Percentiles rank a stretch among this genome's conserved stretches.
phyloP scores from a whole-genome alignment of 2,329 filamentous ascomycete genomes.

The Neopestalotiopsis clavispora region DNA sequence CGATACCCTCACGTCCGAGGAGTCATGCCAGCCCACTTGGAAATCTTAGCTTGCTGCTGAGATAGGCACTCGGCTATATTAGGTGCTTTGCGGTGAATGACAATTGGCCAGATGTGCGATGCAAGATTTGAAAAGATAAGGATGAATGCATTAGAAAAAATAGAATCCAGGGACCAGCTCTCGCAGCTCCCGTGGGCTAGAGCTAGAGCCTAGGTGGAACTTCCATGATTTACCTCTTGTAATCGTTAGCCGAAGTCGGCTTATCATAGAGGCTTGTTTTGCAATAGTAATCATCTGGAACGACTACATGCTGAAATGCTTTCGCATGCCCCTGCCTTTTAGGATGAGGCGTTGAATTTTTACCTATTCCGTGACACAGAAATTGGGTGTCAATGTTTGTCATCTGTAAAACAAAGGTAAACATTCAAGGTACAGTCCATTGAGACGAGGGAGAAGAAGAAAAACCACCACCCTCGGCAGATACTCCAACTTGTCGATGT shows the following conservation, averaged over 20 bases:
- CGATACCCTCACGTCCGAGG: not conserved
- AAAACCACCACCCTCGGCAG: not conserved
- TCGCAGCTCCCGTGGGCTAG: not conserved
- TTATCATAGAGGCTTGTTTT: not conserved
- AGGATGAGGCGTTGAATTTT: not conserved
- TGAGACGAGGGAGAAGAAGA: too few species aligned
- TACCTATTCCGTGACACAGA: not conserved
- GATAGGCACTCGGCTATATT: slow-evolving; percentile 1
- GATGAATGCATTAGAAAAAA: not conserved
- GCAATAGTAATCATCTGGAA: not conserved
- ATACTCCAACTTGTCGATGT: not conserved
- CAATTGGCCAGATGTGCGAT: not conserved
- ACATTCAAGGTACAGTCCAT: too few species aligned
- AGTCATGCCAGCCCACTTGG: not conserved
- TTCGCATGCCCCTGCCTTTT: not conserved
- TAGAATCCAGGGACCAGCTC: not conserved
- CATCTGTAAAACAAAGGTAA: not conserved
- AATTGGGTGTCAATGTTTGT: not conserved
- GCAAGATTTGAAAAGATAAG: not conserved
- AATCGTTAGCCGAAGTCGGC: not conserved
- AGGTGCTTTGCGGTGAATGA: not conserved
- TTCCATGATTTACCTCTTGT: not conserved
- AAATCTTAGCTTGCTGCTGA: not conserved
- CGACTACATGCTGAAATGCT: not conserved
- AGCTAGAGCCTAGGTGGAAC: not conserved